Percentiles rank a stretch among this genome's conserved stretches.
phyloP scores from a whole-genome alignment of 1,139 yeast genomes.

The Geotrichum candidum region DNA sequence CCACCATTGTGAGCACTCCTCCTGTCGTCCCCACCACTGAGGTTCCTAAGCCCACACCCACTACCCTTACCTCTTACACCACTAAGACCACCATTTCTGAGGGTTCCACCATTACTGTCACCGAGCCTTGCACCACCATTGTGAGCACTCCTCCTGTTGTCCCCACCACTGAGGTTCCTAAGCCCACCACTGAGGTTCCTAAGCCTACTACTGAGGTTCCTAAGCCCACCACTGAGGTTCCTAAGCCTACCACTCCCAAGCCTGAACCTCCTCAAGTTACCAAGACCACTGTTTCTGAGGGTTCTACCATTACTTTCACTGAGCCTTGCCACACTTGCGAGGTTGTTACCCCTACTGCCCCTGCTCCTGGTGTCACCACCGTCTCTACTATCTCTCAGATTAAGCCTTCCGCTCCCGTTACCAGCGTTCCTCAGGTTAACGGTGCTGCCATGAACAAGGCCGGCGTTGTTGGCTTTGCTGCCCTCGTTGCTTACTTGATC shows the following conservation, averaged over 20 bases:
- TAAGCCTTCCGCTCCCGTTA: not conserved
- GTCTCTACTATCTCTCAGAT: not conserved
- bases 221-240: not conserved
- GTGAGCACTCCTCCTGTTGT: slow-evolving; percentile 1
- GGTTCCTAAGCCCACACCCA: not conserved
- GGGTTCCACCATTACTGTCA: not conserved
- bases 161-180: no score
- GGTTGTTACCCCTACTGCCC: slow-evolving; percentile 2
- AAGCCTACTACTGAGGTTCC: slow-evolving; percentile 2
- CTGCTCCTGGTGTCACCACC: not conserved
- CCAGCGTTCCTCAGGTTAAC: slow-evolving; percentile 6
- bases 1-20: not conserved
- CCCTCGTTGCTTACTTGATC: not conserved
- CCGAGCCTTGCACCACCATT: not conserved
- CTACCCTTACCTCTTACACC: not conserved
- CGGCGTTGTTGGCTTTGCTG: slow-evolving; percentile 1
- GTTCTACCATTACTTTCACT: slow-evolving; percentile 1
- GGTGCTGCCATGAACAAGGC: slow-evolving; percentile 2
- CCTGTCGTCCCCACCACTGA: not conserved
- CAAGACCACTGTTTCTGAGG: not conserved
- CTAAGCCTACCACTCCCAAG: not conserved
- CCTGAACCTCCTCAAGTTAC: not conserved
- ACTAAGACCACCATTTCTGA: not conserved
- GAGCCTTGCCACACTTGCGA: slow-evolving; percentile 1
- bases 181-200: slow-evolving; percentile 1